These are phyloP conservation scores for Tetrastigma voinierianum DNA, from an alignment of 164 flowering plant species.

Conservation along the genomic window DNA sequence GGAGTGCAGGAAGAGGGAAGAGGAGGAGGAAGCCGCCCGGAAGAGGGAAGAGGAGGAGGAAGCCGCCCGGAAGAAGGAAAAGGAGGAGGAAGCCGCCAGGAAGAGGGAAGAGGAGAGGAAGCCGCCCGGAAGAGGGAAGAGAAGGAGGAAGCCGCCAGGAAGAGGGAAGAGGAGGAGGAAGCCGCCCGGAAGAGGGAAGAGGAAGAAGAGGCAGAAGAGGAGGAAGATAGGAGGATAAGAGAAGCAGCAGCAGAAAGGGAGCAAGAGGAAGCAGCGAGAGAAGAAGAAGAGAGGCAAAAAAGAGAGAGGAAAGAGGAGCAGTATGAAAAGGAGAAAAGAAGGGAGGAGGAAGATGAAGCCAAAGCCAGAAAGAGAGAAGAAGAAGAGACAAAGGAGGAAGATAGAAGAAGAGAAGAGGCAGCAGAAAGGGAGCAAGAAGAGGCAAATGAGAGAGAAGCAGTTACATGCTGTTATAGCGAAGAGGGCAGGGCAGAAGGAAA, in stretches of 20 bases:
- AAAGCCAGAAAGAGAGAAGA: neutral
- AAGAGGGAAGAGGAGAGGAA: constrained; percentile 9
- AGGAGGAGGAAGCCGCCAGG: constrained; percentile 18
- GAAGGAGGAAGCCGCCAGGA: too few species aligned
- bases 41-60: constrained; percentile 12
- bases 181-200: constrained; percentile 4
- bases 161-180: neutral
- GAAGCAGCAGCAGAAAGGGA: too few species aligned
- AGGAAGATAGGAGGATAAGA: too few species aligned
- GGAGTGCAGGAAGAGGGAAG: constrained; percentile 7
- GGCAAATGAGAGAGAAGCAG: constrained; percentile 4
- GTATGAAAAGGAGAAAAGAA: neutral
- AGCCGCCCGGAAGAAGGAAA: neutral
- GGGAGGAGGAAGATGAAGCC: neutral
- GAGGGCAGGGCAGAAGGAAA: neutral
- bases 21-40: constrained; percentile 8
- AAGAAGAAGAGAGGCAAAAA: too few species aligned
- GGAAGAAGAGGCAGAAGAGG: neutral
- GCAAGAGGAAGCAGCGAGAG: too few species aligned
- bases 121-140: too few species aligned
- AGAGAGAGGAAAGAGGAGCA: constrained; percentile 1
- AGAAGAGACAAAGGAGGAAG: neutral
- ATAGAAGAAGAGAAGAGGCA: neutral
- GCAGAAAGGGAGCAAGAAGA: constrained; percentile 2
- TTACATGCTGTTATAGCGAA: too few species aligned